phyloP scores from a whole-genome alignment of 495 filamentous ascomycete genomes.

The Penicillium diatomitis region DNA sequence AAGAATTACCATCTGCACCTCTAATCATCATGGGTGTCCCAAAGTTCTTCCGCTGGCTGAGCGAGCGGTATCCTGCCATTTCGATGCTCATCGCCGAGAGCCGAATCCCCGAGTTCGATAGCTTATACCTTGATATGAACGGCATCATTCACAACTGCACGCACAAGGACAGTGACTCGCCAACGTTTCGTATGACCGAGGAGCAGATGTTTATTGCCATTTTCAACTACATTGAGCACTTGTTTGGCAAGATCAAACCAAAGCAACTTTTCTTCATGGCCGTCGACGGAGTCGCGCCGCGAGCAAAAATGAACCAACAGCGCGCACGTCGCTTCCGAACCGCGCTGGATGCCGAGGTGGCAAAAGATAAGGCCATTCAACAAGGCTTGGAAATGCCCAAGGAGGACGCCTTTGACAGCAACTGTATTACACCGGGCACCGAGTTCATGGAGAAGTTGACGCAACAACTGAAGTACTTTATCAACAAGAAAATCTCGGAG shows the following conservation, averaged over 20 bases:
- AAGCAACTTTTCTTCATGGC: conserved; percentile 99
- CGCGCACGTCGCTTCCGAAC: conserved; percentile 92
- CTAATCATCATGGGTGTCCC: conserved; percentile 69
- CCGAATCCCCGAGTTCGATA: conserved; percentile 98
- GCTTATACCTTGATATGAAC: conserved; percentile 98
- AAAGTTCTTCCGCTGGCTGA: conserved; percentile 94
- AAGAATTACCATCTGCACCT: background rate
- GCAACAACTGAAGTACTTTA: conserved; percentile 91
- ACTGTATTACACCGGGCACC: conserved; percentile 96
- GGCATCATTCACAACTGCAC: conserved; percentile 99
- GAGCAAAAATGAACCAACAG: conserved; percentile 99
- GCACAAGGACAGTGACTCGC: conserved; percentile 86
- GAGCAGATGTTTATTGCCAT: conserved; percentile 99
- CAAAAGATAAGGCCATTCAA: conserved; percentile 77
- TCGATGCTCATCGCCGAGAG: conserved; percentile 98
- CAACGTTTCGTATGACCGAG: conserved; percentile 87
- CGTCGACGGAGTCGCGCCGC: conserved; percentile 92
- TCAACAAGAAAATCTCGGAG: conserved; percentile 97
- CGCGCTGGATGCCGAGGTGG: conserved; percentile 80
- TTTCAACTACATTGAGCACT: conserved; percentile 99
- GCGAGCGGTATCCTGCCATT: conserved; percentile 97
- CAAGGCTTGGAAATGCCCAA: conserved; percentile 90
- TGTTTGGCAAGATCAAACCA: conserved; percentile 97
- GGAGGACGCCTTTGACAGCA: conserved; percentile 95
- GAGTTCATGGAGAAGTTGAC: conserved; percentile 97